Percentiles rank a stretch among this genome's conserved stretches.
Evolutionary conservation across 2,329 filamentous ascomycete genomes (phyloP).

Genomic region (Claviceps fusiformis): DNA sequence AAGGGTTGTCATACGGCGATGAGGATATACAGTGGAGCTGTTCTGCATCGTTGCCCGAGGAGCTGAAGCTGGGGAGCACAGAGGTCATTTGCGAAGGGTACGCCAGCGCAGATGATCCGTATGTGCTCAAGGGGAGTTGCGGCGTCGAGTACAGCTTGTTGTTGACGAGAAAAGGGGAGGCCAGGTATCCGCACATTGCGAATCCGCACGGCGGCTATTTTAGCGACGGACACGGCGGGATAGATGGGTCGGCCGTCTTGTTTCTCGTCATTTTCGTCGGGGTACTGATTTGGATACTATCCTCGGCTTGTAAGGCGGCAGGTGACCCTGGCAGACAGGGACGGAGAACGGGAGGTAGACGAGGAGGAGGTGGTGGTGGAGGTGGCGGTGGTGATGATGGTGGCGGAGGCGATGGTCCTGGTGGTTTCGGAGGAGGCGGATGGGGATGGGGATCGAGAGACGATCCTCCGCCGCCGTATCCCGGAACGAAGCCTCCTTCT

Average conservation of each 20-base stretch:
- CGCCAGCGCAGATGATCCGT: constrained; percentile 58
- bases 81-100: constrained; percentile 94
- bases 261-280: constrained; percentile 51
- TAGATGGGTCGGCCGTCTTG: constrained; percentile 26
- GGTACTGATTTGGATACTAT: constrained; percentile 49
- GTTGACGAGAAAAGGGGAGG: constrained; percentile 64
- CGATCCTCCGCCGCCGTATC: constrained; percentile 37
- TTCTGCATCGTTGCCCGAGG: constrained; percentile 44
- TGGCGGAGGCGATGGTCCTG: background rate
- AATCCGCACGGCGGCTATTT: constrained; percentile 23
- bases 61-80: constrained; percentile 63
- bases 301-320: constrained; percentile 33
- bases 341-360: constrained; percentile 20
- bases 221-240: constrained; percentile 15
- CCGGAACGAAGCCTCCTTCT: constrained; percentile 22
- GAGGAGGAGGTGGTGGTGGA: constrained; percentile 18
- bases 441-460: constrained; percentile 27
- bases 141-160: constrained; percentile 78
- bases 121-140: constrained; percentile 83
- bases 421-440: constrained; percentile 20
- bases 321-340: constrained; percentile 6
- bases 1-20: constrained; percentile 61
- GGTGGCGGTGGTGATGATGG: constrained; percentile 10
- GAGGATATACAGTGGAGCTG: constrained; percentile 91
- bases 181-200: constrained; percentile 47